Percentiles rank a stretch among this genome's conserved stretches.
These are phyloP conservation scores for Daldinia vernicosa DNA, from an alignment of 495 filamentous ascomycete species.

Conservation along the genomic window DNA sequence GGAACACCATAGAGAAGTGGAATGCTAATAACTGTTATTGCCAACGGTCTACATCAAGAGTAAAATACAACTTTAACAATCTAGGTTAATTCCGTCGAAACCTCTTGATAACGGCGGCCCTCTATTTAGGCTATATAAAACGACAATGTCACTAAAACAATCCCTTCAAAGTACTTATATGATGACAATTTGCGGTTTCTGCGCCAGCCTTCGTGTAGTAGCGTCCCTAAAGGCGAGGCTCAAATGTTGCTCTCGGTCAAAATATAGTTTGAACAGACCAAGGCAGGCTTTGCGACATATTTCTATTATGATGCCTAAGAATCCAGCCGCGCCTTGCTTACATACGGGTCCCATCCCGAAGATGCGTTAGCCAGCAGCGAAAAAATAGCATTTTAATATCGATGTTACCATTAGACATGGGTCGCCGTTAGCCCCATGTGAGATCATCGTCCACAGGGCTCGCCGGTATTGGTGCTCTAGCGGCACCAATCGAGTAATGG, in stretches of 20 bases:
- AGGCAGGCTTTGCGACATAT: too few relatives aligned
- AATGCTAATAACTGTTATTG: not conserved
- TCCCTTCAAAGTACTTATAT: not conserved
- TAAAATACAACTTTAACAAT: not conserved
- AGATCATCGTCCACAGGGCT: not conserved
- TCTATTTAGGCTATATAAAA: not conserved
- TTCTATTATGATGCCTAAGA: not conserved
- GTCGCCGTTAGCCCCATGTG: not conserved
- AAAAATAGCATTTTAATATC: not conserved
- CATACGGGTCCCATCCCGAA: not conserved
- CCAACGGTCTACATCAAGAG: not conserved
- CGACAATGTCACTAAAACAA: not conserved
- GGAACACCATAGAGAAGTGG: not conserved
- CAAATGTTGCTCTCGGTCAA: too few relatives aligned
- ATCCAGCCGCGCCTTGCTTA: not conserved
- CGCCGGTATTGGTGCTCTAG: not conserved
- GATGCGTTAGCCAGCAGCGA: not conserved
- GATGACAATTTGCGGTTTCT: not conserved
- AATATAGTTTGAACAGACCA: too few relatives aligned
- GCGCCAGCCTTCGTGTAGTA: not conserved
- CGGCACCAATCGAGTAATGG: conserved; percentile 1
- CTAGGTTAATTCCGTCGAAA: not conserved
- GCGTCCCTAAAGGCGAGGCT: not conserved
- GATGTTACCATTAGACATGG: not conserved
- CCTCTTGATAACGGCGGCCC: not conserved